phyloP scores from a whole-genome alignment of 177 flowering plant genomes.

The Vitis hybrid region DNA sequence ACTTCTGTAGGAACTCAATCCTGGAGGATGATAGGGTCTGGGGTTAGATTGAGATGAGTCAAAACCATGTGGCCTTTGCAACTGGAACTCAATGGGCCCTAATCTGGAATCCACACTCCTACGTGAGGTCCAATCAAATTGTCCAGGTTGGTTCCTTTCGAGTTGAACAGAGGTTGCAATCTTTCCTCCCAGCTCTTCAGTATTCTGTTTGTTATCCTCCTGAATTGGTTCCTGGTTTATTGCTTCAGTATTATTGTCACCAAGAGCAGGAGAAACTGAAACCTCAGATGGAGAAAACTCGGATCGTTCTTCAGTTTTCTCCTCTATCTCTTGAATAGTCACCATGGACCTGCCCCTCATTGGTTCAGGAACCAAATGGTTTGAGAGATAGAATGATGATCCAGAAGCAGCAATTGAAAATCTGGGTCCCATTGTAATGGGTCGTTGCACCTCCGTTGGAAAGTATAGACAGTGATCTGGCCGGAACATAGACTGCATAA shows the following conservation, averaged over 20 bases:
- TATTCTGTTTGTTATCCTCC: slow-evolving; percentile 24
- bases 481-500: slow-evolving; percentile 26
- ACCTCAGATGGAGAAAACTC: slow-evolving; percentile 9
- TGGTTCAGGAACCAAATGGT: slow-evolving; percentile 8
- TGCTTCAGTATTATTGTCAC: slow-evolving; percentile 10
- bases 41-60: slow-evolving; percentile 5
- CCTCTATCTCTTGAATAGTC: slow-evolving; percentile 38
- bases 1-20: slow-evolving; percentile 3
- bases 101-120: slow-evolving; percentile 8
- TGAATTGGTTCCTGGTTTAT: slow-evolving; percentile 8
- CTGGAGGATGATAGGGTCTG: slow-evolving; percentile 15
- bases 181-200: slow-evolving; percentile 13
- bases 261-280: slow-evolving; percentile 4
- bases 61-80: slow-evolving; percentile 3
- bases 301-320: slow-evolving; percentile 26
- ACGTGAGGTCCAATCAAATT: slow-evolving; percentile 4
- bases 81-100: slow-evolving; percentile 3
- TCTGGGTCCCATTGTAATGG: slow-evolving; percentile 14
- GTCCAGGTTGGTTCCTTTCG: slow-evolving; percentile 6
- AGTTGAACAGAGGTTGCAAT: slow-evolving; percentile 10
- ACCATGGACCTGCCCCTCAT: slow-evolving; percentile 21
- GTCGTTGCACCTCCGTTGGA: slow-evolving; percentile 17
- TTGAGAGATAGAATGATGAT: slow-evolving; percentile 22
- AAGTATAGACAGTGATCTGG: slow-evolving; percentile 19
- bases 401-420: slow-evolving; percentile 18